phyloP scores from a whole-genome alignment of 2,329 filamentous ascomycete species.

The Colletotrichum kahawae region DNA sequence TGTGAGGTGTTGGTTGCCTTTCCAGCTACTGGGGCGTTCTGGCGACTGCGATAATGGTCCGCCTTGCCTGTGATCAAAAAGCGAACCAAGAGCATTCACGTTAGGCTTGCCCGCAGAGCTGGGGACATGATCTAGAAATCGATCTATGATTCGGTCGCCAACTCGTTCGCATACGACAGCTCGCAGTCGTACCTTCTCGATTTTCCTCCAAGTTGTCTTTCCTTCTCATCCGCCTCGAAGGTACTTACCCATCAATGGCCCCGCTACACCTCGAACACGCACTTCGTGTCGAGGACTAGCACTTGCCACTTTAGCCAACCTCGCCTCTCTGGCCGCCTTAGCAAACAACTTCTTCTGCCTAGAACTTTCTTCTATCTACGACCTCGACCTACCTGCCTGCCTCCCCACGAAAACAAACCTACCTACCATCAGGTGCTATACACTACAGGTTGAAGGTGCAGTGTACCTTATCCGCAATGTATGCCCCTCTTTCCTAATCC shows the following conservation, averaged over 20 bases:
- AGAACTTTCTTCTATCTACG: background rate
- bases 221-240: background rate
- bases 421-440: background rate
- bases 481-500: slow-evolving; percentile 21
- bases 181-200: background rate
- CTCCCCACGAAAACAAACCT: background rate
- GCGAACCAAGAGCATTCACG: background rate
- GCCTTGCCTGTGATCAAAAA: background rate
- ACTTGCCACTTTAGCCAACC: background rate
- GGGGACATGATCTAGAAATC: background rate
- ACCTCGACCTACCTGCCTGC: background rate
- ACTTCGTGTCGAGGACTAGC: background rate
- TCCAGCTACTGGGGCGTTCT: background rate
- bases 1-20: background rate
- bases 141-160: background rate
- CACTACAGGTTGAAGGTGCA: background rate
- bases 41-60: background rate
- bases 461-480: background rate
- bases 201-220: background rate
- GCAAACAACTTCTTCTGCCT: background rate
- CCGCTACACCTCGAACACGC: background rate
- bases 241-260: background rate
- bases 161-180: background rate
- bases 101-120: background rate
- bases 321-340: background rate